A percentile compares a stretch with the other conserved stretches of the same genome.
phyloP scores from a whole-genome alignment of 352 stramenopile species.

The Pythium vanterpoolii region DNA sequence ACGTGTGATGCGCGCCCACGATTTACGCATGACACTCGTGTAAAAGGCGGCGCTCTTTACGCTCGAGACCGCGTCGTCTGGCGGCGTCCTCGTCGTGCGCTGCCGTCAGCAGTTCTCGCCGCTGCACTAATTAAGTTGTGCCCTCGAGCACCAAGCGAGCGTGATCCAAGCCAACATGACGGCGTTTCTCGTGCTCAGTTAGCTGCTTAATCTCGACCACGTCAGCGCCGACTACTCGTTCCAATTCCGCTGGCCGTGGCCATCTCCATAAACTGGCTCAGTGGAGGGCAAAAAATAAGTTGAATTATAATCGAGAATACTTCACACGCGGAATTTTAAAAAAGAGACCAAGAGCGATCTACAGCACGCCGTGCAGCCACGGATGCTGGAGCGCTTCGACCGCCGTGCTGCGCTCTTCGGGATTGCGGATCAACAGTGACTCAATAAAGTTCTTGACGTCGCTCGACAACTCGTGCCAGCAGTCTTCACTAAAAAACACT shows the following conservation, averaged over 20 bases:
- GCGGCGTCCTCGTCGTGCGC: conserved; percentile 10
- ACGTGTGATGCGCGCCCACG: not conserved
- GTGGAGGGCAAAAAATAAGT: too few species aligned
- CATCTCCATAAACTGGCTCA: too few species aligned
- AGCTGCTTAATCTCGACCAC: conserved; percentile 16
- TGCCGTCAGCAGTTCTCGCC: conserved; percentile 3
- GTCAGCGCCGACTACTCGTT: conserved; percentile 26
- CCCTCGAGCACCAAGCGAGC: conserved; percentile 25
- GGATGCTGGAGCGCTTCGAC: conserved; percentile 66
- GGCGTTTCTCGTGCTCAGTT: conserved; percentile 6
- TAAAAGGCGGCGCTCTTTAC: conserved; percentile 5
- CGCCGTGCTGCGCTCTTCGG: conserved; percentile 67
- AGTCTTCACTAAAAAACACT: conserved; percentile 73
- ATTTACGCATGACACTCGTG: not conserved
- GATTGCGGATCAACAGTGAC: conserved; percentile 67
- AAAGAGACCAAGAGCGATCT: too few species aligned
- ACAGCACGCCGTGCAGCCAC: conserved; percentile 40
- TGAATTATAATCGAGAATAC: too few species aligned
- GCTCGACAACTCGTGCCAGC: conserved; percentile 52
- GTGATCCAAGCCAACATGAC: conserved; percentile 9
- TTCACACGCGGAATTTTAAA: conserved; percentile 3
- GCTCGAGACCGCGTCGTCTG: conserved; percentile 19
- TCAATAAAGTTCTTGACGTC: conserved; percentile 73
- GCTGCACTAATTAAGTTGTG: conserved; percentile 40
- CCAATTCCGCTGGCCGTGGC: conserved; percentile 16